phyloP scores from a whole-genome alignment of 768 basidiomycete genomes.

The Boletus insuetus region DNA sequence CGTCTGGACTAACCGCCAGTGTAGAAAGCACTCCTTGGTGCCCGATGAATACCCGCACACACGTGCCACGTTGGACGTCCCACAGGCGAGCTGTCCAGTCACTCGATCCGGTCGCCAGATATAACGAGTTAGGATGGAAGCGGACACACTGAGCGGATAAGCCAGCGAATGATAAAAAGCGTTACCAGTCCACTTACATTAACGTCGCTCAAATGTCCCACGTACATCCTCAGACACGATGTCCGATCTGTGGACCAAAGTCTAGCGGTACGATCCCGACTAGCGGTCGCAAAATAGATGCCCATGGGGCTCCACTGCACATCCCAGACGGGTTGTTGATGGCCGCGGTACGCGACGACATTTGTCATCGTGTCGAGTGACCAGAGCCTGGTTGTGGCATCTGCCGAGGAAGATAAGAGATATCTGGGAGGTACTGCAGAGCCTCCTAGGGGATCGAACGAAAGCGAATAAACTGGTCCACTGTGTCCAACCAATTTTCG shows the following conservation, averaged over 20 bases:
- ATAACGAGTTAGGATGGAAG: slow-evolving; percentile 97
- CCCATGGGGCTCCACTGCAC: slow-evolving; percentile 99
- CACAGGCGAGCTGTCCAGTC: slow-evolving; percentile 96
- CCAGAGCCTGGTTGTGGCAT: slow-evolving; percentile 90
- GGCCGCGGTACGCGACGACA: slow-evolving; percentile 90
- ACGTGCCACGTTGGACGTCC: slow-evolving; percentile 96
- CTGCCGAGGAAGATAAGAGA: slow-evolving; percentile 89
- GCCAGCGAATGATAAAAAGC: slow-evolving; percentile 1
- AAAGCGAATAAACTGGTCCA: slow-evolving; percentile 91
- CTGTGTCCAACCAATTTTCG: slow-evolving; percentile 98
- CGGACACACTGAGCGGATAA: slow-evolving; percentile 68
- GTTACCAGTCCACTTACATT: slow-evolving; percentile 62
- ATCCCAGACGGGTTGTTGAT: slow-evolving; percentile 98
- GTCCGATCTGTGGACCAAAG: slow-evolving; percentile 95
- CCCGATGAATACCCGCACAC: slow-evolving; percentile 93
- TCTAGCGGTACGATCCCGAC: slow-evolving; percentile 90
- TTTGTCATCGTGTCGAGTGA: slow-evolving; percentile 94
- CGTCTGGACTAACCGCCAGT: slow-evolving; percentile 90
- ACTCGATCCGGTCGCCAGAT: slow-evolving; percentile 94
- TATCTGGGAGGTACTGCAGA: slow-evolving; percentile 83
- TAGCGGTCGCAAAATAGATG: slow-evolving; percentile 96
- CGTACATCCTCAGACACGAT: slow-evolving; percentile 85
- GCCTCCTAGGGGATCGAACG: slow-evolving; percentile 89
- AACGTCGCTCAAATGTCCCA: slow-evolving; percentile 95
- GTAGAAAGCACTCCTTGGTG: slow-evolving; percentile 88